Conservation (phyloP, 2,329 filamentous ascomycete species). For the Ambrosiella beaveri region DNA sequence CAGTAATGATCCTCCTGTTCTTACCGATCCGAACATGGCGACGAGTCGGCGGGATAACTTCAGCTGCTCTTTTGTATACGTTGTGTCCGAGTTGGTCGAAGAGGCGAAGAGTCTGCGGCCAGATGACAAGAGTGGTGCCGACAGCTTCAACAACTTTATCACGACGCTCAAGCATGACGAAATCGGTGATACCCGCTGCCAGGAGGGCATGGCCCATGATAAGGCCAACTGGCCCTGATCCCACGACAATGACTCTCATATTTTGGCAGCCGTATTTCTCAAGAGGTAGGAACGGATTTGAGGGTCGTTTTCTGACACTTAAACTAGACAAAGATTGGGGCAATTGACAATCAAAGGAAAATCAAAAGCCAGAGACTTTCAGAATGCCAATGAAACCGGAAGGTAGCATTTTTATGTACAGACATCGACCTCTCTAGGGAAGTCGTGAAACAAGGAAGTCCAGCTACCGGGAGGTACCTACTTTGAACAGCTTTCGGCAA, state of each 20-base stretch:
- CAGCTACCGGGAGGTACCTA: no score
- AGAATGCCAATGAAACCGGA: no score
- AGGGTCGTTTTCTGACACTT: no score
- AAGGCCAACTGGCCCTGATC: constrained; percentile 23
- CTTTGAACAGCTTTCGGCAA: no score
- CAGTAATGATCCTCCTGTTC: neutral
- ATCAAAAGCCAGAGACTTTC: no score
- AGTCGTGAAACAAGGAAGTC: no score
- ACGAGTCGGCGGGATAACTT: constrained; percentile 13
- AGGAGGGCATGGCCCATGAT: constrained; percentile 19
- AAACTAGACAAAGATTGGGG: no score
- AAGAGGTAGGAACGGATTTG: no score
- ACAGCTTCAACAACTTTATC: constrained; percentile 15
- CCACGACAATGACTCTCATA: constrained; percentile 18
- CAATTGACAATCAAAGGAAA: no score
- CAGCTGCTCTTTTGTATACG: constrained; percentile 15
- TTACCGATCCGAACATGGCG: neutral
- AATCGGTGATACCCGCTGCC: constrained; percentile 19
- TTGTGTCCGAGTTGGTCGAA: constrained; percentile 17
- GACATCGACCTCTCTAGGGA: no score
- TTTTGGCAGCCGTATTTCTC: no score
- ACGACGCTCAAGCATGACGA: constrained; percentile 18
- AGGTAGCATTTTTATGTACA: no score
- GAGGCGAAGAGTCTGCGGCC: constrained; percentile 17
- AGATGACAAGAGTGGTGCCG: constrained; percentile 16